A percentile compares a stretch with the other conserved stretches of the same genome.
These are phyloP conservation scores for Papiliotrema fonsecae DNA, from an alignment of 1,284 basidiomycete genomes.

Conservation along the genomic window DNA sequence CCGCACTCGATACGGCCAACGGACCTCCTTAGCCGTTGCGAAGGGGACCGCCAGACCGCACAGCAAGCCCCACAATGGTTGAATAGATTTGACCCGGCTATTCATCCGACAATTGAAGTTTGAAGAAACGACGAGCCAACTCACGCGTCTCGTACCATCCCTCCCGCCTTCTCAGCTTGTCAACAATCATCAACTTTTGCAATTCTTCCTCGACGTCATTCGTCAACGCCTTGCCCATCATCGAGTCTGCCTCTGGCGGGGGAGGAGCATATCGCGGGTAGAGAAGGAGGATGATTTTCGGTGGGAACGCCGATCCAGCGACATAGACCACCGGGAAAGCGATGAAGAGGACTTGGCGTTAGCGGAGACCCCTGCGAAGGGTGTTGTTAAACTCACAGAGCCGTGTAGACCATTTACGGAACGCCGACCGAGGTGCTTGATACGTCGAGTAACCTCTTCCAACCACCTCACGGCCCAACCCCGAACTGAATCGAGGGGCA, in stretches of 20 bases:
- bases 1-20: too few relatives aligned
- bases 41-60: too few relatives aligned
- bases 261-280: constrained; percentile 68
- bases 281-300: constrained; percentile 58
- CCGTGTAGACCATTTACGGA: constrained; percentile 3
- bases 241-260: constrained; percentile 59
- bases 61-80: too few relatives aligned
- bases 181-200: constrained; percentile 61
- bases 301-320: constrained; percentile 62
- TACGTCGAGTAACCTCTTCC: neutral
- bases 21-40: too few relatives aligned
- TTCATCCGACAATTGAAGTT: neutral
- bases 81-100: too few relatives aligned
- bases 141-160: constrained; percentile 49
- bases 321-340: constrained; percentile 40
- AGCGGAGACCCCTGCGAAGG: neutral
- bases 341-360: constrained; percentile 26
- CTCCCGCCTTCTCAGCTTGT: constrained; percentile 48
- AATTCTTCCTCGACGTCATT: constrained; percentile 63
- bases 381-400: neutral
- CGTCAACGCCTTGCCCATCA: constrained; percentile 59
- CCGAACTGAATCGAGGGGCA: neutral
- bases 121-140: too few relatives aligned
- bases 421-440: neutral
- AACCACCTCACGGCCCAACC: neutral